Percentiles rank a stretch among this genome's conserved stretches.
Conservation (phyloP, 164 flowering plant genomes). For the Echeveria elegans region DNA sequence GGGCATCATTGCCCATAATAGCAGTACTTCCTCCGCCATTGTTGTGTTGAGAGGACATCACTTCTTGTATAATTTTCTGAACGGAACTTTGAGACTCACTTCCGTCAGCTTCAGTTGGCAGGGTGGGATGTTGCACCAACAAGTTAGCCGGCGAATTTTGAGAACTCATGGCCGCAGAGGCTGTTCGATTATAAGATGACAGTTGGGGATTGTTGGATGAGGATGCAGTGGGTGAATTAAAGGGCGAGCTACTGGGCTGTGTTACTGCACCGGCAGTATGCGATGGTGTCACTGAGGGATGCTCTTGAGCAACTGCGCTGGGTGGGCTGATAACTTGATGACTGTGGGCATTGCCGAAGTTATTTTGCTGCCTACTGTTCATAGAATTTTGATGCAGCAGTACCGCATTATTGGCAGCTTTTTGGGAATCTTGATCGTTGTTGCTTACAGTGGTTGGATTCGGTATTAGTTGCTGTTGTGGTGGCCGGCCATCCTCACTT, state of each 20-base stretch:
- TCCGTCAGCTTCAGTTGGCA: conserved; percentile 53
- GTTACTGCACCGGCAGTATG: not conserved
- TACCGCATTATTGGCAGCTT: conserved; percentile 39
- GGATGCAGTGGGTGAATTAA: conserved; percentile 68
- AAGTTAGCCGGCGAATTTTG: conserved; percentile 65
- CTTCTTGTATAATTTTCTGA: conserved; percentile 77
- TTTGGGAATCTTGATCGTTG: conserved; percentile 34
- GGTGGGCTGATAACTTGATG: not conserved
- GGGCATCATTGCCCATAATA: conserved; percentile 48
- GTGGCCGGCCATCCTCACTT: conserved; percentile 43
- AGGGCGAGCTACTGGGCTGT: conserved; percentile 39
- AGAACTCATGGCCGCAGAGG: conserved; percentile 17
- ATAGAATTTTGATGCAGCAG: conserved; percentile 83
- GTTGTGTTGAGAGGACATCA: conserved; percentile 43
- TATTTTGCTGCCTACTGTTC: conserved; percentile 65
- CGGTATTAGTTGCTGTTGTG: conserved; percentile 31
- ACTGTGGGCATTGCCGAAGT: conserved; percentile 35
- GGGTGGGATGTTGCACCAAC: conserved; percentile 38
- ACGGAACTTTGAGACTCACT: conserved; percentile 83
- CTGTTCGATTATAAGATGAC: conserved; percentile 33
- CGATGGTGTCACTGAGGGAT: not conserved
- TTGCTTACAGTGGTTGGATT: conserved; percentile 34
- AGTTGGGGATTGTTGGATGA: conserved; percentile 62
- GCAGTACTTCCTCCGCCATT: conserved; percentile 26
- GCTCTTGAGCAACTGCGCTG: conserved; percentile 25